Evolutionary conservation across 2,329 filamentous ascomycete species (phyloP), one percentile per base, ranked within the genome.

Genomic region (Cephalotrichum gorgonifer): DNA sequence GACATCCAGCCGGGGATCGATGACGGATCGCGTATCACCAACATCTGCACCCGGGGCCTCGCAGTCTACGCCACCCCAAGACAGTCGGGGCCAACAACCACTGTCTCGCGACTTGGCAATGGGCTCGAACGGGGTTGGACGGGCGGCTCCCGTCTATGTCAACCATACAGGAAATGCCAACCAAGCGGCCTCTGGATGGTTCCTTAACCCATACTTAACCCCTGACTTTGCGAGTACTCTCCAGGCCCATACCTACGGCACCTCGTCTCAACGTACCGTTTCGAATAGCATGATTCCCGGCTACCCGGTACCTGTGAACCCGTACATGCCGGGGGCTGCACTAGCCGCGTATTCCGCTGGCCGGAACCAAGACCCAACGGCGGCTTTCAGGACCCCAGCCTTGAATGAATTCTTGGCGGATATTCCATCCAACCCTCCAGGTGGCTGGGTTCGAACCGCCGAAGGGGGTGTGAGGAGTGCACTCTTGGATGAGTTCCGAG

Each of bases 401-500:
- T 72, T 96, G 2, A 84, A 90, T 53, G 87, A 95, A 27, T 96
- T 94, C 65, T n/a, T n/a, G 5, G 51, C 62, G 15, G 51, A 56
- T 38, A 52, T 56, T 4, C 54, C n/a, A n/a, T n/a, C 65, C 50
- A 57, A 61, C 42, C 58, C 62, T 30, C 62, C 64, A 33, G 60
- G 63, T 2, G 70, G 70, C 49, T 72, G 78, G 46, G 78, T 81
- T 26, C 73, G 79, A 51, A 80, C 86, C 48, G 65, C 72, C 1
- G 71, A 73, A 14, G 76, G 79, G 52, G 78, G 78, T 48, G 68
- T 85, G 14, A 49, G 47, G 41, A 94, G 88, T 62, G 68, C 74
- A 14, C 67, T 90, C 8, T 72, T 96, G 2, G 84, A 90, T 53
- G 87, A 95, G 27, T 96, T 94, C 65, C 81, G 86, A 39, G 86